A percentile compares a stretch with the other conserved stretches of the same genome.
Evolutionary conservation across 805 yeast genomes (phyloP).

Genomic region (Ogataea angusta): DNA sequence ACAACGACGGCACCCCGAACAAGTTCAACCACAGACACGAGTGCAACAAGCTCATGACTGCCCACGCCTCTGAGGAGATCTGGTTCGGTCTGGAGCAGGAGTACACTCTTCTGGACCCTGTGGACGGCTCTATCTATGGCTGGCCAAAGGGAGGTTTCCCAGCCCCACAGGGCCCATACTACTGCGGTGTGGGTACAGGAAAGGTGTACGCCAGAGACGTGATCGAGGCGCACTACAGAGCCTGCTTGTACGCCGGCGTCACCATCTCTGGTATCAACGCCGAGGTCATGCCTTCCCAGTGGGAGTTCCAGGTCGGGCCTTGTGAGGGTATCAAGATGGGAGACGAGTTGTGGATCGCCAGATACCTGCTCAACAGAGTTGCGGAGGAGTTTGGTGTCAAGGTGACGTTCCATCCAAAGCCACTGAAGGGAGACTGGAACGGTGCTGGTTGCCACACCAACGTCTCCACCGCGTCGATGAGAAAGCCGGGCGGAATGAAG

Average conservation of each 20-base stretch:
- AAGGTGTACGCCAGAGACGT: conserved; percentile 97
- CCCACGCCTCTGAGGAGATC: conserved; percentile 76
- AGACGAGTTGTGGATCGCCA: conserved; percentile 94
- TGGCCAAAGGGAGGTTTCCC: conserved; percentile 99
- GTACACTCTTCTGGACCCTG: conserved; percentile 90
- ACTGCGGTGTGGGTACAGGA: conserved; percentile 99
- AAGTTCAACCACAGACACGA: conserved; percentile 97
- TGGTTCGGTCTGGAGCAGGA: conserved; percentile 99
- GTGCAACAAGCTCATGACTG: conserved; percentile 91
- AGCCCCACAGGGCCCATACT: conserved; percentile 99
- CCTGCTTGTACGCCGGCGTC: conserved; percentile 91
- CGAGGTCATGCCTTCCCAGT: conserved; percentile 99
- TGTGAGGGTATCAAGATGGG: conserved; percentile 95
- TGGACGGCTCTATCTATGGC: conserved; percentile 81
- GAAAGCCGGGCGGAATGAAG: conserved; percentile 95
- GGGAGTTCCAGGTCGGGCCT: conserved; percentile 99
- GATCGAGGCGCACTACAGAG: conserved; percentile 98
- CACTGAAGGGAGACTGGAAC: conserved; percentile 98
- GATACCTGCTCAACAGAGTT: conserved; percentile 88
- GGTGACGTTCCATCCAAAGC: conserved; percentile 99
- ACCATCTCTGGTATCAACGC: conserved; percentile 95
- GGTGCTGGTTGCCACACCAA: conserved; percentile 99
- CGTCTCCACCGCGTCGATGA: conserved; percentile 90
- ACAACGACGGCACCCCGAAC: conserved; percentile 99
- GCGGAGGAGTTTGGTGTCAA: conserved; percentile 99